phyloP scores from a whole-genome alignment of 2,329 filamentous ascomycete species.

The Pestalotiopsis sp. region DNA sequence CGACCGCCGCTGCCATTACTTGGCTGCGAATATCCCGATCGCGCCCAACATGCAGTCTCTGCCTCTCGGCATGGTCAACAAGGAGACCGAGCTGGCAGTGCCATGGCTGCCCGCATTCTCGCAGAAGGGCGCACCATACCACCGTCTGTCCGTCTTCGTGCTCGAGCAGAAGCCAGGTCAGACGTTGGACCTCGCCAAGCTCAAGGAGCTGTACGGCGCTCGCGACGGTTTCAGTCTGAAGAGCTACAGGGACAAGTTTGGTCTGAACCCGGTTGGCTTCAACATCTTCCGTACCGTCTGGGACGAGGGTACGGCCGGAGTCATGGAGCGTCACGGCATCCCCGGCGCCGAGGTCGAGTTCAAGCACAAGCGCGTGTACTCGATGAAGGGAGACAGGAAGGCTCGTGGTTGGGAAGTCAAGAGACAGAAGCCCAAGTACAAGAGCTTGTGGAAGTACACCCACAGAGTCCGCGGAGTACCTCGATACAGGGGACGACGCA shows the following conservation, averaged over 20 bases:
- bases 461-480: conserved; percentile 49
- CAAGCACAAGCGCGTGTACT: conserved; percentile 76
- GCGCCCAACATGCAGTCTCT: conserved; percentile 59
- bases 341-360: conserved; percentile 82
- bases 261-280: conserved; percentile 75
- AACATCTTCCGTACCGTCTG: conserved; percentile 87
- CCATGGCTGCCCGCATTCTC: conserved; percentile 87
- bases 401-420: conserved; percentile 68
- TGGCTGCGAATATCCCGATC: conserved; percentile 69
- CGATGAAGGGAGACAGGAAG: conserved; percentile 64
- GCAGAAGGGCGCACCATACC: conserved; percentile 89
- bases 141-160: conserved; percentile 82
- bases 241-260: conserved; percentile 71
- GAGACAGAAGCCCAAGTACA: conserved; percentile 66
- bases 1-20: conserved; percentile 81
- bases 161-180: conserved; percentile 73
- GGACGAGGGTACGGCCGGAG: conserved; percentile 84
- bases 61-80: conserved; percentile 64
- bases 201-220: conserved; percentile 53
- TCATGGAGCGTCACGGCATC: conserved; percentile 81
- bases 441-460: conserved; percentile 66
- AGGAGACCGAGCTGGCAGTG: conserved; percentile 67
- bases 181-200: conserved; percentile 57
- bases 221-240: conserved; percentile 76
- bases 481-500: conserved; percentile 10